Evolutionary conservation across 2,329 filamentous ascomycete genomes (phyloP), one percentile per base, ranked within the genome.

Genomic region (Calonectria henricotiae): DNA sequence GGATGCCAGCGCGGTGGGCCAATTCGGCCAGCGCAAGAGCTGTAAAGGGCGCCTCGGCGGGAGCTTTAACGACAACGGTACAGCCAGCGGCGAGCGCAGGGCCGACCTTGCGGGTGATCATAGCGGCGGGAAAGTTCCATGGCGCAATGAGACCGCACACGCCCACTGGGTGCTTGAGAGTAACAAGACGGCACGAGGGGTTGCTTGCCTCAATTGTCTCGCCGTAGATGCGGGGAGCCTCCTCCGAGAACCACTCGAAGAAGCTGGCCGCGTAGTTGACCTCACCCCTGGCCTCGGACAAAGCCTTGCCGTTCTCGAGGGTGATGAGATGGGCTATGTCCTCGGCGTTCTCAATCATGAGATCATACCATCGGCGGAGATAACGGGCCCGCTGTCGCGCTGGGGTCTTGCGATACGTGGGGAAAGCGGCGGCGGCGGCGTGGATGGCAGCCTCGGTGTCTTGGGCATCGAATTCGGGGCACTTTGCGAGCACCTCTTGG

Each of bases 41-140:
- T 25, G 94, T 97, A 80, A 96, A 94, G 0, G 95, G 95, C 4
- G 95, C 97, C 85, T 98, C 95, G 43, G 92, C 92, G 1, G 95
- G 94, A 41, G 94, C 92, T 83, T 98, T 98, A 73, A 91, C 91
- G 1, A 98, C 94, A 87, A 94, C 89, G 3, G 91, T 93, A 81
- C 92, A 94, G 41, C 92, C 92, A 32, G 92, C 91, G 39, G 92
- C 92, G 46, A 94, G 84, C 17, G 88, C 89, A 9, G 89, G 82
- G 4, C 82, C 84, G 35, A 82, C 81, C 70, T 86, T 86, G 32
- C 85, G 79, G 12, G 83, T 84, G 61, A 88, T 84, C 87, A 89
- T 89, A 25, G 85, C 86, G 27, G 84, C 82, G 7, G 87, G 86
- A 75, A 91, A 92, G 81, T 92, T 91, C 90, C 89, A 80, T 20